A percentile compares a stretch with the other conserved stretches of the same genome.
Conservation (phyloP, 176 grass and related monocot genomes). For the bread wheat (Triticum aestivum) region IWGSC_CS_RefSeq_v2.1 NC_057800.1:128655205-128655704, state of each 20-base stretch:
- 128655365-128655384: not conserved
- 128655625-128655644: not conserved
- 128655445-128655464: not conserved
- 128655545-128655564: no score
- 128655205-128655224: conserved; percentile 11
- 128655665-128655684: not conserved
- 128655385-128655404: not conserved
- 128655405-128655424: no score
- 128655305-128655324: not conserved
- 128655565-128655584: no score
- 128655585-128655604: no score
- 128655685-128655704: not conserved
- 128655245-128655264: conserved; percentile 9
- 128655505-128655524: not conserved
- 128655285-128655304: no score
- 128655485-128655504: not conserved
- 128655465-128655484: not conserved
- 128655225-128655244: not conserved
- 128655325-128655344: not conserved
- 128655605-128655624: no score
- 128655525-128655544: no score
- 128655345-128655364: not conserved
- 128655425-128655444: not conserved
- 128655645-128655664: not conserved
- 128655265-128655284: no score